Base-by-base conservation (phyloP, 2,329 filamentous ascomycete genomes). In the Monosporascus sp. region DNA sequence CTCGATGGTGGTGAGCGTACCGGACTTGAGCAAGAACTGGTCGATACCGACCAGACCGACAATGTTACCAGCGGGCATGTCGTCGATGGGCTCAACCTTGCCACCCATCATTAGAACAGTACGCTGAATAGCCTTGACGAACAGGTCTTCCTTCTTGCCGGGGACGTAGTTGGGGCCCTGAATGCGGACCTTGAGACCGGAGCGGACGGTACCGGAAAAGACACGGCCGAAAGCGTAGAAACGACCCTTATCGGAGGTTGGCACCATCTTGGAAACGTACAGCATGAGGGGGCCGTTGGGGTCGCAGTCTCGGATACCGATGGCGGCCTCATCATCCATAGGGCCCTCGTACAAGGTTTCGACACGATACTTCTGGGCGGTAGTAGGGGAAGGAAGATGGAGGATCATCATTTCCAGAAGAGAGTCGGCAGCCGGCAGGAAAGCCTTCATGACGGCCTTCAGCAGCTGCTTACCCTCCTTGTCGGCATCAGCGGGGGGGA, bases 171-270 rank as follows among this genome's bases (percentile, higher is more conserved):
- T 97, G 75, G 94, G 94, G 65, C 94, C 94, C 84, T 99, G 94
- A 76, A 99, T 99, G 77, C 94, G 94, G 86, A 99, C 94, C 88
- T 97, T 97, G 70, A 97, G 83, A 81, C 94, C 94, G 66, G 94
- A 97, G 72, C 83, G 83, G 81, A 97, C 94, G 74, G 92, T 97
- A 89, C 94, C 94, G 67, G 94, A 82, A 85, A 97, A 99, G 80
- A 99, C 94, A 96, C 94, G 94, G 80, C 94, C 94, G 81, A 99
- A 99, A 76, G 94, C 94, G 82, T 97, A 99, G 90, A 99, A 99
- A 80, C 94, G 93, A 78, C 94, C 94, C 88, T 97, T 97, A 74
- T 99, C 94, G 69, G 91, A 95, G 67, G 94, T 99, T 70, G 94
- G 94, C 72, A 99, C 94, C 94, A 99, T 99, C 90, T 99, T 99